Conservation (phyloP, 1,139 yeast genomes). For the Saccharomyces hybrid region DNA sequence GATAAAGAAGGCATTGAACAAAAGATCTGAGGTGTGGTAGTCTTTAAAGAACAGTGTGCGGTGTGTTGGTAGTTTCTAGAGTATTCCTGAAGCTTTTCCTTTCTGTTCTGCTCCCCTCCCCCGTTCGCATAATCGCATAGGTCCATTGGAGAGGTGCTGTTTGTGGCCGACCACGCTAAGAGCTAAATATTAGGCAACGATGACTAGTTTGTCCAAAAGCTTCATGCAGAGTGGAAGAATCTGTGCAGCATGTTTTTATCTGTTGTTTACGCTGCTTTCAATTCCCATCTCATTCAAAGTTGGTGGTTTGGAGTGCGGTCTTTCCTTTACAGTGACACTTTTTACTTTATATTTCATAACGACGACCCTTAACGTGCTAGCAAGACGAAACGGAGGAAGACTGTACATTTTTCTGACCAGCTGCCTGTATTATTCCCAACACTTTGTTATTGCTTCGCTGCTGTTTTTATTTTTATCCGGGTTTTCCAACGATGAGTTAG, state of each 20-base stretch:
- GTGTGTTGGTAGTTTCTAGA: background rate
- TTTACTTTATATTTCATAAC: constrained; percentile 59
- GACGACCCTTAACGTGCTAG: constrained; percentile 60
- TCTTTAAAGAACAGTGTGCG: background rate
- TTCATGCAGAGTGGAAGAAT: constrained; percentile 14
- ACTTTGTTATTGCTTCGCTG: constrained; percentile 72
- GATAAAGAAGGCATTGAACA: background rate
- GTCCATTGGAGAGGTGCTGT: background rate
- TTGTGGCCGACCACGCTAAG: background rate
- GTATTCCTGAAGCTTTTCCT: constrained; percentile 1
- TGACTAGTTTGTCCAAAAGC: constrained; percentile 13
- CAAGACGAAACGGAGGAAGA: constrained; percentile 41
- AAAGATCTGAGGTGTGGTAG: background rate
- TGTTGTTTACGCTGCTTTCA: constrained; percentile 65
- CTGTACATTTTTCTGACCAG: constrained; percentile 44
- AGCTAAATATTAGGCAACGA: constrained; percentile 1
- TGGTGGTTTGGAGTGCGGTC: constrained; percentile 85
- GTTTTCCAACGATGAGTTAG: constrained; percentile 32
- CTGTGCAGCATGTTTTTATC: constrained; percentile 38
- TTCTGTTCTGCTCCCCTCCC: constrained; percentile 2
- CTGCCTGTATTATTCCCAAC: constrained; percentile 61
- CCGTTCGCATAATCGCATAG: background rate
- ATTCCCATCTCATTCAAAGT: constrained; percentile 93
- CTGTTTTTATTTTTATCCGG: constrained; percentile 52
- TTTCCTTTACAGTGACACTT: constrained; percentile 75